Evolutionary conservation across 192 early-diverging fungal genomes (phyloP).

Genomic region (Cladochytrium replicatum): DNA sequence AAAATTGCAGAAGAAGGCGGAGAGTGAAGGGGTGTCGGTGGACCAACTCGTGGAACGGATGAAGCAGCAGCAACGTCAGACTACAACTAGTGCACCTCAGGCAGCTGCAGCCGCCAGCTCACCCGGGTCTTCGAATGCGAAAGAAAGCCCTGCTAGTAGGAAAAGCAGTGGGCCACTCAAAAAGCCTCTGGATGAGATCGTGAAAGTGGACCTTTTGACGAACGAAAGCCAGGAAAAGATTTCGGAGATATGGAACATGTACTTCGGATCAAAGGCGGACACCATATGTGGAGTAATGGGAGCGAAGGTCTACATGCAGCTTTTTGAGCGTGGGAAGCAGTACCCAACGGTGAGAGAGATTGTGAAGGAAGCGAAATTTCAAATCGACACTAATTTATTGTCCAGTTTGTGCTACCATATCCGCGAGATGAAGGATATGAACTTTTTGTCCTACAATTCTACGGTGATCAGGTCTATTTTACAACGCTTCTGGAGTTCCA

Average conservation of each 20-base stretch:
- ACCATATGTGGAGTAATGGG: slow-evolving; percentile 56
- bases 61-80: slow-evolving; percentile 4
- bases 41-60: slow-evolving; percentile 30
- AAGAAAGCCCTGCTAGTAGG: slow-evolving; percentile 17
- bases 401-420: slow-evolving; percentile 78
- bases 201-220: too few species aligned
- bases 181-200: too few species aligned
- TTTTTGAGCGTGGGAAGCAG: slow-evolving; percentile 38
- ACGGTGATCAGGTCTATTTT: slow-evolving; percentile 75
- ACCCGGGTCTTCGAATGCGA: too few species aligned
- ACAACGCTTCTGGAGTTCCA: slow-evolving; percentile 85
- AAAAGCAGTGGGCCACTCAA: too few species aligned
- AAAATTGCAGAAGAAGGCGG: slow-evolving; percentile 46
- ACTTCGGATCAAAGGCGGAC: slow-evolving; percentile 48
- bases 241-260: slow-evolving; percentile 62
- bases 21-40: slow-evolving; percentile 32
- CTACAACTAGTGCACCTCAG: slow-evolving; percentile 17
- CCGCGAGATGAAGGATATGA: slow-evolving; percentile 72
- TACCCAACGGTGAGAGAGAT: slow-evolving; percentile 55
- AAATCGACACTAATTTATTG: too few species aligned
- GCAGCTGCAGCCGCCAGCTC: not conserved
- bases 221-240: too few species aligned
- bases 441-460: slow-evolving; percentile 76
- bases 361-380: too few species aligned
- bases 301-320: slow-evolving; percentile 43